A percentile compares a stretch with the other conserved stretches of the same genome.
Conservation (phyloP, 345 rosid species). For the Eucalyptus marginata region DNA sequence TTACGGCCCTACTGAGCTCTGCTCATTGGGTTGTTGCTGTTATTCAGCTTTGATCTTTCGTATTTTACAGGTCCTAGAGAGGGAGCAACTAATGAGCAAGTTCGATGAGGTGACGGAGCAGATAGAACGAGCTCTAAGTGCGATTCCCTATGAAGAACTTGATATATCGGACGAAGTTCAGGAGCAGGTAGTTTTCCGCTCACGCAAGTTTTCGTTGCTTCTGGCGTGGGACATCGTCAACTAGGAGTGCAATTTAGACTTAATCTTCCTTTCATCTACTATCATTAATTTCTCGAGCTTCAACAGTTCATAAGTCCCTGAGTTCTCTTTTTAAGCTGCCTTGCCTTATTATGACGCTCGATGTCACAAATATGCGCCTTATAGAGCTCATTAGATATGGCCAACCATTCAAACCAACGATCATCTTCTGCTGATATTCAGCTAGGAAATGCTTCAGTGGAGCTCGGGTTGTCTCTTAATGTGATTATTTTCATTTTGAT, state of each 20-base stretch:
- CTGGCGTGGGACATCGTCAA: not conserved
- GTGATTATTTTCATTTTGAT: not conserved
- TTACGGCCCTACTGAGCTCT: not conserved
- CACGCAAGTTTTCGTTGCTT: not conserved
- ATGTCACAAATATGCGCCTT: not conserved
- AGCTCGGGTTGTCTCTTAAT: not conserved
- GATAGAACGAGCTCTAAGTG: constrained; percentile 62
- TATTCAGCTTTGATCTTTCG: not conserved
- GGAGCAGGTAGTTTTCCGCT: constrained; percentile 56
- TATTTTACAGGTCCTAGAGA: constrained; percentile 63
- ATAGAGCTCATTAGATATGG: not conserved
- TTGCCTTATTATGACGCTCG: not conserved
- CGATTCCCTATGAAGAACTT: constrained; percentile 55
- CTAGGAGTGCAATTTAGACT: not conserved
- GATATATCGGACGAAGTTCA: constrained; percentile 97
- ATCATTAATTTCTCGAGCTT: not conserved
- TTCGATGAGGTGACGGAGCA: constrained; percentile 57
- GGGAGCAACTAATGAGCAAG: constrained; percentile 56
- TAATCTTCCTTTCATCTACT: not conserved
- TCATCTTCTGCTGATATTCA: not conserved
- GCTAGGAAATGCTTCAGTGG: not conserved
- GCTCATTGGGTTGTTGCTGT: not conserved
- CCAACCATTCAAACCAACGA: not conserved
- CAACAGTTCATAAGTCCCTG: not conserved
- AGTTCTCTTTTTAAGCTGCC: not conserved